Conservation (phyloP, 192 early-diverging fungal genomes). For the Phycomyces nitens region DNA sequence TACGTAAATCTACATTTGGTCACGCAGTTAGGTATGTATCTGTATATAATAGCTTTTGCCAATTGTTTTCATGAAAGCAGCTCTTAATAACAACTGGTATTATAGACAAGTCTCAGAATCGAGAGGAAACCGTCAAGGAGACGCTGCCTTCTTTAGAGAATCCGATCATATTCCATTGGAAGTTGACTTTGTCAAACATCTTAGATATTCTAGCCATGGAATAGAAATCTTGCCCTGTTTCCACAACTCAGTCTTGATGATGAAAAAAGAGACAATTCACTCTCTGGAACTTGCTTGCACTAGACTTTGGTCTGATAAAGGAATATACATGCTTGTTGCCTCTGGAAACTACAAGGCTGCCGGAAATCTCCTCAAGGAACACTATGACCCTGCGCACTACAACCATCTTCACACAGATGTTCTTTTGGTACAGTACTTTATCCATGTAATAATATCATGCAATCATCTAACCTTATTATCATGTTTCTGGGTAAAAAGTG, state of each 20-base stretch:
- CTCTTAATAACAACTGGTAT: neutral
- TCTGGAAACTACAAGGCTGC: constrained; percentile 24
- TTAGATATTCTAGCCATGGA: neutral
- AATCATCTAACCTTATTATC: neutral
- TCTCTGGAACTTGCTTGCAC: neutral
- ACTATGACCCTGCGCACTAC: neutral
- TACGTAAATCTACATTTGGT: constrained; percentile 10
- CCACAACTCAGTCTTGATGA: neutral
- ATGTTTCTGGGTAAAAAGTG: constrained; percentile 24
- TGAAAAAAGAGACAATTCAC: constrained; percentile 5
- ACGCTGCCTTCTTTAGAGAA: constrained; percentile 32
- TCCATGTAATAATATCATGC: neutral
- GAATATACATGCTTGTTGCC: constrained; percentile 15
- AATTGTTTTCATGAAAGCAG: neutral
- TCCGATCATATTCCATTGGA: neutral
- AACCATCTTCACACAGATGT: constrained; percentile 27
- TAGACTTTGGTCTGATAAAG: neutral
- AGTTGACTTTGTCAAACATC: neutral
- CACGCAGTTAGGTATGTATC: constrained; percentile 9
- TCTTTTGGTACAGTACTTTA: constrained; percentile 14
- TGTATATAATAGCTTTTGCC: neutral
- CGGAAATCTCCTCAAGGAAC: neutral
- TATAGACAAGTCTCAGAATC: constrained; percentile 47
- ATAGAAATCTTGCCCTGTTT: neutral
- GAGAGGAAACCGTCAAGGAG: constrained; percentile 52